Evolutionary conservation across 2,329 filamentous ascomycete genomes (phyloP).

Genomic region (Aspergillus jensenii): DNA sequence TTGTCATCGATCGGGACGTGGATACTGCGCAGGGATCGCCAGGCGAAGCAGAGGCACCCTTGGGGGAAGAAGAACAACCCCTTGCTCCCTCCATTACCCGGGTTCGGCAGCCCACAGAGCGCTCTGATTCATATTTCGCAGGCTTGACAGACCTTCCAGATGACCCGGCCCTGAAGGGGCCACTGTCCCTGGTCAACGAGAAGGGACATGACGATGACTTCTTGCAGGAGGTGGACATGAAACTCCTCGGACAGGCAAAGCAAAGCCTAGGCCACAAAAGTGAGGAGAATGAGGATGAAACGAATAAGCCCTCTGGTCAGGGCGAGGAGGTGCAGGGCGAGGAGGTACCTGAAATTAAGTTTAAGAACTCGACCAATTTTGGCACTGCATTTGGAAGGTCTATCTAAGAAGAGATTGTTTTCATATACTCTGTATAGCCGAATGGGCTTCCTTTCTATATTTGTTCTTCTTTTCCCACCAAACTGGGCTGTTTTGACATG

Average conservation of each 20-base stretch:
- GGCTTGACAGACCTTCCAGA: constrained; percentile 37
- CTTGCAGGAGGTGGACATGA: constrained; percentile 43
- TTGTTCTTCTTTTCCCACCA: neutral
- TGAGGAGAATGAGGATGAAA: constrained; percentile 18
- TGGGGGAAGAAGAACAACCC: constrained; percentile 29
- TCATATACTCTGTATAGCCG: neutral
- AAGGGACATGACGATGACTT: constrained; percentile 42
- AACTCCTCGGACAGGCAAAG: constrained; percentile 42
- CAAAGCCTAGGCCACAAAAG: constrained; percentile 27
- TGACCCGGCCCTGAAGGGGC: constrained; percentile 45
- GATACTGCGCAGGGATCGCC: constrained; percentile 30
- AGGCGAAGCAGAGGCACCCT: constrained; percentile 21
- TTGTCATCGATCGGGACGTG: constrained; percentile 36
- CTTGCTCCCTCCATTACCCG: constrained; percentile 34
- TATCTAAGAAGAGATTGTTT: constrained; percentile 17
- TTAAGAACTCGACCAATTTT: constrained; percentile 49
- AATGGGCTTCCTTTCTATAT: neutral
- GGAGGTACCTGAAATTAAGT: constrained; percentile 39
- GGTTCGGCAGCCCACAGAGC: constrained; percentile 35
- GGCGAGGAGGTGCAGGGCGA: constrained; percentile 31
- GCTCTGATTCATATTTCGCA: constrained; percentile 42
- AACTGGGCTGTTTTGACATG: neutral
- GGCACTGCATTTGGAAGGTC: constrained; percentile 46
- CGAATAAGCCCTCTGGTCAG: constrained; percentile 24
- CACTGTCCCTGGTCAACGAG: constrained; percentile 44